Conservation (phyloP, 192 early-diverging fungal genomes). For the Backusella australiensis region DNA sequence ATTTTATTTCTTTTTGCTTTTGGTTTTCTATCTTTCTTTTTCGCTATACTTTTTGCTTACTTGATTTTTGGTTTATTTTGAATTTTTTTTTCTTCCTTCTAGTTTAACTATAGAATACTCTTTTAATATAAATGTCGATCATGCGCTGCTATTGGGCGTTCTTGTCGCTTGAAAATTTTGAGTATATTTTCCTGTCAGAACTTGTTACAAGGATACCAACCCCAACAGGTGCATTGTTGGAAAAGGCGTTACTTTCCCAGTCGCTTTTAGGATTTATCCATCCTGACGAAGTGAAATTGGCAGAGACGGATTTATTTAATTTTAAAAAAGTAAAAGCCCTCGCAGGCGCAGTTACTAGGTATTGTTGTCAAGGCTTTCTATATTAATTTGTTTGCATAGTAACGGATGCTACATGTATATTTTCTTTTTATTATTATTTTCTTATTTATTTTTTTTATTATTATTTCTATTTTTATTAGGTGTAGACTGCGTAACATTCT, state of each 20-base stretch:
- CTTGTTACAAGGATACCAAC: not conserved
- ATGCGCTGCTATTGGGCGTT: conserved; percentile 8
- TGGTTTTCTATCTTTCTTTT: not conserved
- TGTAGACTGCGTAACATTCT: not conserved
- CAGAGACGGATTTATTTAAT: not conserved
- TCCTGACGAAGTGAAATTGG: not conserved
- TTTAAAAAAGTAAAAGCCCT: not conserved
- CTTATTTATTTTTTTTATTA: not conserved
- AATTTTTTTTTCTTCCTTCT: not conserved
- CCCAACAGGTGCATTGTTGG: not conserved
- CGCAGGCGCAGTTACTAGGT: conserved; percentile 4
- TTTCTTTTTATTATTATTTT: not conserved
- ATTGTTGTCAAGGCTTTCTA: not conserved
- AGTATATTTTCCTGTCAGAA: not conserved
- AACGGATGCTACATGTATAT: not conserved
- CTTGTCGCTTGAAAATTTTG: not conserved
- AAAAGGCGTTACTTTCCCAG: not conserved
- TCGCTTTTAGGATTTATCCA: not conserved
- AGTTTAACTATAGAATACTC: not conserved
- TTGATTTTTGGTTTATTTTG: not conserved
- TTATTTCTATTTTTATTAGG: not conserved
- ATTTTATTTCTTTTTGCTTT: not conserved
- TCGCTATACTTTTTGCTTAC: not conserved
- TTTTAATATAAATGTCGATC: not conserved
- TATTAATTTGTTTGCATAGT: not conserved